Evolutionary conservation across 108 stramenopile species (phyloP).

Genomic region (Skeletonema tropicum): DNA sequence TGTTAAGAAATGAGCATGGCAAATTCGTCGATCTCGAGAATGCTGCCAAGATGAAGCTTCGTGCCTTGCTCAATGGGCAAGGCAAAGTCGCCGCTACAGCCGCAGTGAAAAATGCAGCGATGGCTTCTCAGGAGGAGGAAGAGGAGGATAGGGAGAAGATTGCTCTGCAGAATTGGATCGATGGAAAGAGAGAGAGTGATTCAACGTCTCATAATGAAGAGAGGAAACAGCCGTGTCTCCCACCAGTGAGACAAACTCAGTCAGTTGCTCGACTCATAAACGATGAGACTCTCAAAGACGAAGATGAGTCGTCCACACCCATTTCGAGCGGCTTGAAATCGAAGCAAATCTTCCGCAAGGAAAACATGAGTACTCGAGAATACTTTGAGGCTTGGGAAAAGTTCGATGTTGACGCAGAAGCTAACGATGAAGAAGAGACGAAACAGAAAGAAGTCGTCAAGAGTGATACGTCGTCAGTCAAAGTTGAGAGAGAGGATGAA

Average conservation of each 20-base stretch:
- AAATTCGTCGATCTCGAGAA: constrained; percentile 54
- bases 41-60: constrained; percentile 41
- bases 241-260: constrained; percentile 10
- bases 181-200: neutral
- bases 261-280: constrained; percentile 6
- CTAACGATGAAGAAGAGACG: constrained; percentile 17
- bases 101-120: neutral
- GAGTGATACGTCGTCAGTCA: neutral
- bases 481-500: constrained; percentile 15
- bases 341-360: constrained; percentile 28
- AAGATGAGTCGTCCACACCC: neutral
- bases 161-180: constrained; percentile 29
- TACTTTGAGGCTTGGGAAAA: constrained; percentile 67
- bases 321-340: constrained; percentile 1
- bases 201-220: neutral
- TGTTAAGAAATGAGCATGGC: constrained; percentile 60
- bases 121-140: constrained; percentile 27
- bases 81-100: constrained; percentile 27
- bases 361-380: constrained; percentile 33
- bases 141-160: constrained; percentile 28
- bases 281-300: constrained; percentile 12
- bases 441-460: neutral
- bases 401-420: constrained; percentile 48
- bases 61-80: constrained; percentile 17
- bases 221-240: neutral